Percentiles rank a stretch among this genome's conserved stretches.
Conservation (phyloP, 73 alveolate genomes). For the Tetrahymena elliotti region DNA sequence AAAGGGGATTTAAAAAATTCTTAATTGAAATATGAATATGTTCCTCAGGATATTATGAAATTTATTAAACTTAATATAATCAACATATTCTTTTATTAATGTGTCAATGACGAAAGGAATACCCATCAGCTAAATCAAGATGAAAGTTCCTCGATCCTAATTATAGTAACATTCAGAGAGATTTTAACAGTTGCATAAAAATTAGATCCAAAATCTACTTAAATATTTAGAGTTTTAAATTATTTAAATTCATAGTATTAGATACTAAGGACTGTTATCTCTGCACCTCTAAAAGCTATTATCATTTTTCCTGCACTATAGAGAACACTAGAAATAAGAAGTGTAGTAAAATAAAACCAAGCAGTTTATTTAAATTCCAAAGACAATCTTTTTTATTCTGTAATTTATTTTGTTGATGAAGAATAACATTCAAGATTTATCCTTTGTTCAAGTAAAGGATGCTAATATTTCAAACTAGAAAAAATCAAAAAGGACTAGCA, state of each 20-base stretch:
- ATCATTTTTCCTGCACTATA: background rate
- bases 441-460: background rate
- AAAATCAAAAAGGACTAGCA: background rate
- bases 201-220: background rate
- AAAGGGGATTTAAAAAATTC: background rate
- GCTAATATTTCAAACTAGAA: background rate
- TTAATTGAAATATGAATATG: background rate
- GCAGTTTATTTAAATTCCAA: background rate
- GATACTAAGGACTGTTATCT: background rate
- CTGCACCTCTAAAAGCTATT: background rate
- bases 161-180: background rate
- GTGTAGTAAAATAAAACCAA: background rate
- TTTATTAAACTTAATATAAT: background rate
- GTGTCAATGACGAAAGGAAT: background rate
- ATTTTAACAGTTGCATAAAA: background rate
- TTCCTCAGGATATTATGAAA: background rate
- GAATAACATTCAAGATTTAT: background rate
- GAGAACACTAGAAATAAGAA: background rate
- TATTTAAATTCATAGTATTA: background rate
- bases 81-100: background rate
- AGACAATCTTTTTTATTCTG: background rate
- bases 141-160: background rate
- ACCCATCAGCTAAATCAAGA: background rate
- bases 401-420: background rate
- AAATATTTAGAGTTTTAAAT: background rate